A percentile compares a stretch with the other conserved stretches of the same genome.
These are phyloP conservation scores for Rauvolfia tetraphylla DNA, from an alignment of 257 asterid species.

Conservation along the genomic window DNA sequence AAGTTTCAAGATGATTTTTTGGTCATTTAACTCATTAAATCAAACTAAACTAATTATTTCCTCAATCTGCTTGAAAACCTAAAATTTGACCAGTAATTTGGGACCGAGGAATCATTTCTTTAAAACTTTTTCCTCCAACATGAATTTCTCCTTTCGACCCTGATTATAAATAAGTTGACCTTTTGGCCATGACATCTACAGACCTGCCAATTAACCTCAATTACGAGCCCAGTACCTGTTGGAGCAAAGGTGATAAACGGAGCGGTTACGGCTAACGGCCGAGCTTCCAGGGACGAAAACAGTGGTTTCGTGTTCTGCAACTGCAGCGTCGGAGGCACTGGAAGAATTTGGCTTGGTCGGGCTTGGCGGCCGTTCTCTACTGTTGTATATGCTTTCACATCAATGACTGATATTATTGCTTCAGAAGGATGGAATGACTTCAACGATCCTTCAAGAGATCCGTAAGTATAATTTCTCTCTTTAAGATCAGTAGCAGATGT, in stretches of 20 bases:
- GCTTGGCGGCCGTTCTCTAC: constrained; percentile 97
- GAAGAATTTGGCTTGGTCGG: constrained; percentile 88
- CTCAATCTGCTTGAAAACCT: too few relatives aligned
- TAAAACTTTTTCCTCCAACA: too few relatives aligned
- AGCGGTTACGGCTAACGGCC: constrained; percentile 83
- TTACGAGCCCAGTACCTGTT: constrained; percentile 63
- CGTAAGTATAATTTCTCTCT: constrained; percentile 31
- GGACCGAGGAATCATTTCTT: too few relatives aligned
- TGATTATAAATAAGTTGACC: too few relatives aligned
- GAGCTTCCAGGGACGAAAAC: constrained; percentile 74
- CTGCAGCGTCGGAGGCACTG: constrained; percentile 77
- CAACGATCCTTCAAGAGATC: constrained; percentile 83
- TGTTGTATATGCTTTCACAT: constrained; percentile 57
- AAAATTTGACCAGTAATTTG: too few relatives aligned
- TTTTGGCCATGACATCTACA: too few relatives aligned
- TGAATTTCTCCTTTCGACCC: too few relatives aligned
- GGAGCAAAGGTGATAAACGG: constrained; percentile 60
- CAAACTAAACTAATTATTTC: too few relatives aligned
- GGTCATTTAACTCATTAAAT: too few relatives aligned
- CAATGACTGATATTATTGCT: constrained; percentile 74
- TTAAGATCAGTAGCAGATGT: too few relatives aligned
- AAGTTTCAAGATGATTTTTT: too few relatives aligned
- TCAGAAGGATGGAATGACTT: constrained; percentile 93
- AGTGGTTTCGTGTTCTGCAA: constrained; percentile 72
- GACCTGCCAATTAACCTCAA: constrained; percentile 65